Base-by-base conservation (phyloP, 2,329 filamentous ascomycete species). In the Aureobasidium subglaciale region DNA sequence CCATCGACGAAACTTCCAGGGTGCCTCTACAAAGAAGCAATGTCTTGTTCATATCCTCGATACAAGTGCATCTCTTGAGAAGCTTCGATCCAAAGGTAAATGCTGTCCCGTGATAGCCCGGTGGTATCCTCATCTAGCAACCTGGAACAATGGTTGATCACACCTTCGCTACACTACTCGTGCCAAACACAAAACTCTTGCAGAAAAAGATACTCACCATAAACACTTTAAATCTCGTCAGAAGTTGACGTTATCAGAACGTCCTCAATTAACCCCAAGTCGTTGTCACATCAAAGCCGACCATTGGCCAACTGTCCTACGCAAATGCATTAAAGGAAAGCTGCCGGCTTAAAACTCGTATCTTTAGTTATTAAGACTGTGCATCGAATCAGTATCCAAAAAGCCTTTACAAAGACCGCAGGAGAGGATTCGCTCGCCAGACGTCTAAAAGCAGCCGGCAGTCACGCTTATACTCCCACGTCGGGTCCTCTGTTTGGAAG, bases 41-140 rank as follows among this genome's bases (percentile, higher is more conserved):
- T n/a, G n/a, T n/a, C n/a, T n/a, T n/a, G n/a, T n/a, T n/a, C n/a
- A n/a, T n/a, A n/a, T n/a, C n/a, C n/a, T n/a, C n/a, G n/a, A n/a
- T n/a, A n/a, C n/a, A n/a, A n/a, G n/a, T n/a, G n/a, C n/a, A n/a
- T n/a, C n/a, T n/a, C 58, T 20, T 63, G 66, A 16, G 73, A 64
- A 2, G 59, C 58, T 3, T 74, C 64, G 8, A 77, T 64, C 46
- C 75, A 68, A 22, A 70, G 59, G 34, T 70, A 69, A 2, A 79
- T 72, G 1, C 72, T 72, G 60, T 81, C 76, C 34, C 77, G 70
- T 4, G 83, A 67, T 56, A 79, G 75, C 0, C 78, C 78, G 2
- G 82, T 68, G 0, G 75, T 79, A 59, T 83, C 79, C 63, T 82
- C 77, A 2, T 80, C 72, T 1, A 82, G 63, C 1, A 83, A 71